phyloP scores from a whole-genome alignment of 371 early-diverging fungal species.

The Apophysomyces variabilis region DNA sequence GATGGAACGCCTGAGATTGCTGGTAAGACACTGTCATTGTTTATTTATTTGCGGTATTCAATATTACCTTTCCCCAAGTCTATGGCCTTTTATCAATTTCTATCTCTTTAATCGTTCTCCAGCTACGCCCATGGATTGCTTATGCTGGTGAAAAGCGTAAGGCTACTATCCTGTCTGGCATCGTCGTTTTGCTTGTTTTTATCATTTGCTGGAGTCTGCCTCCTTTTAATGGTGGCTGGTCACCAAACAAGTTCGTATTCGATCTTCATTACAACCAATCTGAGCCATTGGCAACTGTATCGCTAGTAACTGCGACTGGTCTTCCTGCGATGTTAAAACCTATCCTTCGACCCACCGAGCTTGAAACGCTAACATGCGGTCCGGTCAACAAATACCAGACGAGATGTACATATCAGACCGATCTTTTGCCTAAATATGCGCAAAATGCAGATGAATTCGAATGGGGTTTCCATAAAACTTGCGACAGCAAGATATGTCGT shows the following conservation, averaged over 20 bases:
- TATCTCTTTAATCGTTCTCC: constrained; percentile 26
- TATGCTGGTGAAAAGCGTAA: constrained; percentile 24
- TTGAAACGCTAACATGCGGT: constrained; percentile 25
- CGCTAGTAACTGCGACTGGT: constrained; percentile 27
- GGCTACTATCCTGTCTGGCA: not conserved
- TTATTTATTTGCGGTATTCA: not conserved
- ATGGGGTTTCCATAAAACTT: constrained; percentile 19
- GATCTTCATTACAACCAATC: constrained; percentile 41
- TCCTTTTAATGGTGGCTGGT: constrained; percentile 33
- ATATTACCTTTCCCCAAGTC: constrained; percentile 29
- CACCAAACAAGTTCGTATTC: constrained; percentile 50
- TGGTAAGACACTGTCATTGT: constrained; percentile 27
- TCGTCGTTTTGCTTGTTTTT: constrained; percentile 14
- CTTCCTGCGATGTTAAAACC: constrained; percentile 25
- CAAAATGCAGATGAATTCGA: constrained; percentile 27
- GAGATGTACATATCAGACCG: constrained; percentile 36
- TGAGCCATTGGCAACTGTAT: constrained; percentile 28
- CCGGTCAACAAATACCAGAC: constrained; percentile 25
- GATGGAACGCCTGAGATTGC: constrained; percentile 65
- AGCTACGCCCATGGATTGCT: constrained; percentile 41
- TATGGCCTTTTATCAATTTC: constrained; percentile 32
- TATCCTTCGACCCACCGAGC: constrained; percentile 29
- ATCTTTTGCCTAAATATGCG: constrained; percentile 35
- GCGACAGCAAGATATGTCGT: constrained; percentile 22
- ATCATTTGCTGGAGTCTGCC: constrained; percentile 9